A percentile compares a stretch with the other conserved stretches of the same genome.
Evolutionary conservation across 2,329 filamentous ascomycete genomes (phyloP).

Genomic region (Colletotrichum aenigma): DNA sequence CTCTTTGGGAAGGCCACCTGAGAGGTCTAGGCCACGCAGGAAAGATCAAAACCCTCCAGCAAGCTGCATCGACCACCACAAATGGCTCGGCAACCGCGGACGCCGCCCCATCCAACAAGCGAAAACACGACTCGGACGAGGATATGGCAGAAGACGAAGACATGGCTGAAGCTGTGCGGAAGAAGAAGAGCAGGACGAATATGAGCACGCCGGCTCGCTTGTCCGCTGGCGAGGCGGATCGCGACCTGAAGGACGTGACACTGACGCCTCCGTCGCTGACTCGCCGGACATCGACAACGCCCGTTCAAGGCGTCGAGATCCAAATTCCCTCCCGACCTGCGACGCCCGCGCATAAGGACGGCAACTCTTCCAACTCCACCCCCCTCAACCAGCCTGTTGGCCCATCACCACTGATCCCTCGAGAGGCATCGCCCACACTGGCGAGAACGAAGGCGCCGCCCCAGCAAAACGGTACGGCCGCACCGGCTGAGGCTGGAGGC

Average conservation of each 20-base stretch:
- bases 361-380: constrained; percentile 45
- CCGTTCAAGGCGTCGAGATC: constrained; percentile 61
- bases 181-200: constrained; percentile 52
- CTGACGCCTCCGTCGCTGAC: constrained; percentile 46
- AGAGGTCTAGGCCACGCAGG: constrained; percentile 47
- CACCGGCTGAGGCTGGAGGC: constrained; percentile 16
- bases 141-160: constrained; percentile 36
- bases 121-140: constrained; percentile 28
- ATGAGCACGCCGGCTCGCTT: constrained; percentile 22
- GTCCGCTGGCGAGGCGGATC: constrained; percentile 24
- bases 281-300: constrained; percentile 56
- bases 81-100: constrained; percentile 8
- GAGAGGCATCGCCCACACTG: constrained; percentile 20
- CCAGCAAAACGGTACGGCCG: constrained; percentile 20
- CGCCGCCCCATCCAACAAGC: constrained; percentile 25
- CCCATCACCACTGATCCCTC: constrained; percentile 41
- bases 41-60: not conserved
- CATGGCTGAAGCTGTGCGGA: constrained; percentile 37
- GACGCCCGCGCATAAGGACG: constrained; percentile 54
- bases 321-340: constrained; percentile 68
- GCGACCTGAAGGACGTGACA: constrained; percentile 19
- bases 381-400: constrained; percentile 30
- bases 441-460: constrained; percentile 4
- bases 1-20: constrained; percentile 69
- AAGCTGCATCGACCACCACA: not conserved